These are phyloP conservation scores for Penicillium aurantiogriseum DNA, from an alignment of 2,329 filamentous ascomycete species.

Conservation along the genomic window DNA sequence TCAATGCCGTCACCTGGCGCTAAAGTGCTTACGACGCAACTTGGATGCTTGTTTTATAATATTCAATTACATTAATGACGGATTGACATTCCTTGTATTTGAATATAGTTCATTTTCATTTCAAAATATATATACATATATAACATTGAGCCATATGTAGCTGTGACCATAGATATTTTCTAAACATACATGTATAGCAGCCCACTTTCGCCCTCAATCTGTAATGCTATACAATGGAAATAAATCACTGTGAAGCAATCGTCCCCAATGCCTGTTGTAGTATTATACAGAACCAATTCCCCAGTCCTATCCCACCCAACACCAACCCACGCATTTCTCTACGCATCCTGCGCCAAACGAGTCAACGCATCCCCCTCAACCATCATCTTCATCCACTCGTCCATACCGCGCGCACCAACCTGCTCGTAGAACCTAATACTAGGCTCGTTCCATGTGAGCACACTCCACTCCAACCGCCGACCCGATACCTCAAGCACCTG, in stretches of 20 bases:
- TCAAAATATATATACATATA: not conserved
- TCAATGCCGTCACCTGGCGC: slow-evolving; percentile 21
- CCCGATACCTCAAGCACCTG: slow-evolving; percentile 73
- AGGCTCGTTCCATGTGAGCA: slow-evolving; percentile 88
- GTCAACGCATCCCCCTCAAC: slow-evolving; percentile 47
- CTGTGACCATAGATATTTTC: not conserved
- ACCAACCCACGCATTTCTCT: not conserved
- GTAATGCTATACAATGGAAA: not conserved
- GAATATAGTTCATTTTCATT: not conserved
- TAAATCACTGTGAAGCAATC: not conserved
- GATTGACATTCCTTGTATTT: not conserved
- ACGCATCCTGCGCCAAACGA: slow-evolving; percentile 38
- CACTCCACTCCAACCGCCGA: slow-evolving; percentile 81
- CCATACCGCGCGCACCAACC: slow-evolving; percentile 46
- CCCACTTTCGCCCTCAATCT: not conserved
- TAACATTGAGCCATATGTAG: not conserved
- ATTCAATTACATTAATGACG: not conserved
- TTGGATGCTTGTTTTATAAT: not conserved
- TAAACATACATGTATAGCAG: not conserved
- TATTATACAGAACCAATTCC: not conserved
- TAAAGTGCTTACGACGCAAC: slow-evolving; percentile 9
- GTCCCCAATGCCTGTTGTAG: too few relatives aligned
- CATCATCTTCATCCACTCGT: slow-evolving; percentile 53
- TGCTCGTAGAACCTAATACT: slow-evolving; percentile 78
- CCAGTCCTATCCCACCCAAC: not conserved